These are phyloP conservation scores for Hirsutella rhossiliensis DNA, from an alignment of 2,329 filamentous ascomycete genomes.

Conservation along the genomic window DNA sequence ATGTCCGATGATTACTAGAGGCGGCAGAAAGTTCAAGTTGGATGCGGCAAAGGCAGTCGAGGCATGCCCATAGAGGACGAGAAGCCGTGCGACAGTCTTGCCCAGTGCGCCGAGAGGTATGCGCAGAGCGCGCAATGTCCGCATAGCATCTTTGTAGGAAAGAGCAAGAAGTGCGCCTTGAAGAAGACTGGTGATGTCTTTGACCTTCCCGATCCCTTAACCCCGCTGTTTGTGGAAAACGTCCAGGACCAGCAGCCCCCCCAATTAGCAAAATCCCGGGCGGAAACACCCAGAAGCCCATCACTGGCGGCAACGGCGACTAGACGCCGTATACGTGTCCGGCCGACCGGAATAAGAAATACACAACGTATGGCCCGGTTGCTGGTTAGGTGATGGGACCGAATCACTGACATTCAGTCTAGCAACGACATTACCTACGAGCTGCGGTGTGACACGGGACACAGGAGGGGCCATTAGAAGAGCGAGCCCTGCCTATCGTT, in stretches of 20 bases:
- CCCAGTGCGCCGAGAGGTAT: not conserved
- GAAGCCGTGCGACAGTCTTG: not conserved
- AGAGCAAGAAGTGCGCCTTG: not conserved
- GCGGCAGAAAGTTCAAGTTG: not conserved
- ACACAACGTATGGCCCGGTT: constrained; percentile 1
- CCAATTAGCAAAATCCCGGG: not conserved
- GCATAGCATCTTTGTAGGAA: not conserved
- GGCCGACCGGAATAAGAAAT: not conserved
- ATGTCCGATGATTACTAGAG: not conserved
- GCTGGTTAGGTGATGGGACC: not conserved
- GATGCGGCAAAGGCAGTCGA: not conserved
- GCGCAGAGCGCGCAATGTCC: not conserved
- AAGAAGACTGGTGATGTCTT: not conserved
- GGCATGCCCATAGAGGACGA: not conserved
- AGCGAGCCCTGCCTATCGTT: not conserved
- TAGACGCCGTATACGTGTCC: not conserved
- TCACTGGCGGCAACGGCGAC: not conserved
- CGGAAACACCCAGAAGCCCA: constrained; percentile 1
- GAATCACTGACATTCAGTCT: not conserved
- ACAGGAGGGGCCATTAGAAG: not conserved
- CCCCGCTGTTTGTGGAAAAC: not conserved
- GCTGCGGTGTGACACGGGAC: constrained; percentile 3
- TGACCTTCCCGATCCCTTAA: not conserved
- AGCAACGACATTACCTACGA: constrained; percentile 4
- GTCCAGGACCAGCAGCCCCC: not conserved